Base-by-base conservation (phyloP, 2,329 filamentous ascomycete genomes). In the Orbilia oligospora region DNA sequence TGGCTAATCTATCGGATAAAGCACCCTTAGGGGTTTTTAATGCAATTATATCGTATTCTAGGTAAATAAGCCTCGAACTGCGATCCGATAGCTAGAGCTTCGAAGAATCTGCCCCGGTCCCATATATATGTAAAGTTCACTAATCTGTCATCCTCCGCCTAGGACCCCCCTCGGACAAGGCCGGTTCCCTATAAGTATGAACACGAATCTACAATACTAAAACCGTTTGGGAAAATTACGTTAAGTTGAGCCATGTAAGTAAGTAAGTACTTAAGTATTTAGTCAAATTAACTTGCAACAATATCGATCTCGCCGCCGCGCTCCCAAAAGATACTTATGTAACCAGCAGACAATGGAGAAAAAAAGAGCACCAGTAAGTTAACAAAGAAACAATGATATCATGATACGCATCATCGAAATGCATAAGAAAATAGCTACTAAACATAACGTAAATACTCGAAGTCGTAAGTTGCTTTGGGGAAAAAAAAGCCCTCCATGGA, bases 311-410 rank as follows among this genome's bases (percentile, higher is more conserved):
- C 53, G 53, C 53, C 53, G 24, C 53, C 30, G 22, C 73, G 73
- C 73, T 77, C 73, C 72, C 67, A 71, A 77, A 71, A 44, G 56
- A 70, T 70, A 69, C 3, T 3, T 30, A 30, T 76, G 33, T 68
- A 64, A 30, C 44, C 36, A 9, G 30, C 51, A n/a, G n/a, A n/a
- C n/a, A n/a, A n/a, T 10, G 22, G 8, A n/a, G 18, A 38, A 36
- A 48, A 18, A 67, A 66, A 22, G 6, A 58, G 48, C 46, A 16
- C 56, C 61, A 53, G 41, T 46, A 30, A 30, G 27, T 30, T 30
- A 44, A 53, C 33, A 36, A 55, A 69, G 64, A 27, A 22, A 58
- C 48, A 44, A 48, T 49, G 2, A 71, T 46, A 58, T 41, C 36
- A 48, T 49, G 2, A 71, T 46, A 36, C 41, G 64, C 63, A 76